phyloP scores from a whole-genome alignment of 2,329 filamentous ascomycete genomes.

The Bisporella sp. region DNA sequence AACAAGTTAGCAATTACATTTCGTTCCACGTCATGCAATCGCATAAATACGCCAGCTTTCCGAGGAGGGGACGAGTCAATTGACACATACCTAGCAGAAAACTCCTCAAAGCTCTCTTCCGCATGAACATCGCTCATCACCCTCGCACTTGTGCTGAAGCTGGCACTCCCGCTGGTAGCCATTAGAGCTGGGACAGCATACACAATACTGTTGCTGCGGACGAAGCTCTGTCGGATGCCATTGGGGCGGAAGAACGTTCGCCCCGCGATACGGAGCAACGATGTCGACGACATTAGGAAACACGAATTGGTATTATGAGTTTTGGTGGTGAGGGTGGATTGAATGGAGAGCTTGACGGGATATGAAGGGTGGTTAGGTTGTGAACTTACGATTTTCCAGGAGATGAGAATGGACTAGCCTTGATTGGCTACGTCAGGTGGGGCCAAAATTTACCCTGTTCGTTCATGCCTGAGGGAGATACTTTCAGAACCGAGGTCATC shows the following conservation, averaged over 20 bases:
- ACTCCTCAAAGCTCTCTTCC: slow-evolving; percentile 99
- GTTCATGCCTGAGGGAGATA: too few species aligned
- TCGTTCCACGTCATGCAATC: slow-evolving; percentile 2
- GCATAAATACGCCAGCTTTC: slow-evolving; percentile 1
- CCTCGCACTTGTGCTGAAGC: slow-evolving; percentile 53
- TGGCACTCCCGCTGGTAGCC: slow-evolving; percentile 41
- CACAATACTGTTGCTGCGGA: slow-evolving; percentile 48
- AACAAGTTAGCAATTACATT: slow-evolving; percentile 33
- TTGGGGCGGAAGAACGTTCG: slow-evolving; percentile 61
- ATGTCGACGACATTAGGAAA: slow-evolving; percentile 56
- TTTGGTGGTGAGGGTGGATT: too few species aligned
- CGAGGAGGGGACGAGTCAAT: slow-evolving; percentile 8
- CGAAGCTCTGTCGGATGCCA: slow-evolving; percentile 49
- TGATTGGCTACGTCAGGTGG: too few species aligned
- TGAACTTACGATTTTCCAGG: too few species aligned
- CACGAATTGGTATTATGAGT: slow-evolving; percentile 5
- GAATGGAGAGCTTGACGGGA: too few species aligned
- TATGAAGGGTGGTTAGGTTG: too few species aligned
- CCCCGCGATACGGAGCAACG: slow-evolving; percentile 64
- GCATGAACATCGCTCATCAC: slow-evolving; percentile 52
- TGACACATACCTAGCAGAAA: slow-evolving; percentile 77
- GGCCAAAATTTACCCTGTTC: too few species aligned
- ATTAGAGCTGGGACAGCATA: slow-evolving; percentile 41
- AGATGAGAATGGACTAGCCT: too few species aligned
- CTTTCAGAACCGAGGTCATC: too few species aligned